Evolutionary conservation across 148 eudicot genomes (phyloP).

Genomic region (Silene latifolia): DNA sequence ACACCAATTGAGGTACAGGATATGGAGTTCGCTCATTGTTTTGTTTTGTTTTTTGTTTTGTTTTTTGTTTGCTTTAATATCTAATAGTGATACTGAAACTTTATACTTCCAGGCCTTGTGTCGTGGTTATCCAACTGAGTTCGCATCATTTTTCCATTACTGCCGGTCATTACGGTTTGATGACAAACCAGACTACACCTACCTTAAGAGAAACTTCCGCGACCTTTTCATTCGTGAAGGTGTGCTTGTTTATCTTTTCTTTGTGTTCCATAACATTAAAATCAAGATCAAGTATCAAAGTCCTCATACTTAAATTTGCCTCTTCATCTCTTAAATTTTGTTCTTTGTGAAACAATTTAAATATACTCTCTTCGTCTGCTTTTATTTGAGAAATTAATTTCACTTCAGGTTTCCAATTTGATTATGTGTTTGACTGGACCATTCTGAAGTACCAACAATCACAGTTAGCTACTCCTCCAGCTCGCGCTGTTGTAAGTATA

Average conservation of each 20-base stretch:
- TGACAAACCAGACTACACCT: conserved; percentile 90
- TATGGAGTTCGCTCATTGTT: neutral
- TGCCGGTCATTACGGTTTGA: conserved; percentile 95
- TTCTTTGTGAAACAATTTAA: neutral
- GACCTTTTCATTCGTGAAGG: conserved; percentile 99
- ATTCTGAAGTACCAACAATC: conserved; percentile 96
- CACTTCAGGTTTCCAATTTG: conserved; percentile 85
- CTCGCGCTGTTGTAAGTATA: conserved; percentile 57
- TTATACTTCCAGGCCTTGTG: conserved; percentile 55
- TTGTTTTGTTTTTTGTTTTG: neutral
- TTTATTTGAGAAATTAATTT: conserved; percentile 5
- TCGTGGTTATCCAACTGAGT: conserved; percentile 84
- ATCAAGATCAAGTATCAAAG: neutral
- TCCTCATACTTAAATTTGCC: neutral
- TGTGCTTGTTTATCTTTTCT: conserved; percentile 26
- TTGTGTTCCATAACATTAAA: neutral
- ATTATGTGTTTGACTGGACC: conserved; percentile 98
- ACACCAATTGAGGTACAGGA: conserved; percentile 81
- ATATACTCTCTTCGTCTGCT: neutral
- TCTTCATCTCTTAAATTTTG: neutral
- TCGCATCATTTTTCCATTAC: conserved; percentile 90
- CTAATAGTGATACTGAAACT: conserved; percentile 9
- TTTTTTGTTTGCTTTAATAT: too few species aligned
- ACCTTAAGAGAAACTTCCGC: conserved; percentile 86
- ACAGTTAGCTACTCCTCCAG: conserved; percentile 72